Base-by-base conservation (phyloP, 2,329 filamentous ascomycete species). In the Blastomyces parvus region DNA sequence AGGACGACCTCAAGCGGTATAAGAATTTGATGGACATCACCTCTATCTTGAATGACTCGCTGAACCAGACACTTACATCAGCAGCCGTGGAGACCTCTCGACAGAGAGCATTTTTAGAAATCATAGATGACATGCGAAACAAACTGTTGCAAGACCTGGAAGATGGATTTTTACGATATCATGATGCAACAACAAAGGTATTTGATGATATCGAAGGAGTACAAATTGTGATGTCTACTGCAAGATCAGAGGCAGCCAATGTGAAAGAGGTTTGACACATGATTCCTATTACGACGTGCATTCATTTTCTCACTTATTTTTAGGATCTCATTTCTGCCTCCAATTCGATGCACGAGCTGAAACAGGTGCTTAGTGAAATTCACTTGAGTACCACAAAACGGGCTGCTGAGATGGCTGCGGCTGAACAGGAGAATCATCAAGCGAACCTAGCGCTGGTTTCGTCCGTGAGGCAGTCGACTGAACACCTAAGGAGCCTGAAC, bases 1-100 rank as follows among this genome's bases (percentile, higher is more conserved):
- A 78, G 42, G 75, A 80, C 46, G 67, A 78, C 4, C 67, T 80
- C 2, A 69, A 73, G 27, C 70, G 78, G 1, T 71, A 80, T 64
- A 72, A 70, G n/a, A 71, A 73, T 22, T 72, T 79, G 33, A 64
- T 74, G 1, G 69, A 76, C 38, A 74, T 73, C 40, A 75, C 72
- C 9, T 66, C 70, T 1, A 75, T 74, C 42, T 67, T 79, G 13
- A 73, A 71, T 19, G 62, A 69, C 6, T 74, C 72, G 0, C 69
- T 80, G 0, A 70, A 73, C 9, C 70, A 72, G 59, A 71, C 75
- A 9, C 60, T 79, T 13, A 66, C 64, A 6, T 67, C 71, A 57
- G 71, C 75, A 5, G 69, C 69, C 53, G 62, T 69, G 19, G 71
- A 74, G 40, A 67, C 73, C 50, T 59, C 61, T 5, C 66, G 70